These are phyloP conservation scores for Boletus smithii DNA, from an alignment of 1,284 basidiomycete species.

Conservation along the genomic window DNA sequence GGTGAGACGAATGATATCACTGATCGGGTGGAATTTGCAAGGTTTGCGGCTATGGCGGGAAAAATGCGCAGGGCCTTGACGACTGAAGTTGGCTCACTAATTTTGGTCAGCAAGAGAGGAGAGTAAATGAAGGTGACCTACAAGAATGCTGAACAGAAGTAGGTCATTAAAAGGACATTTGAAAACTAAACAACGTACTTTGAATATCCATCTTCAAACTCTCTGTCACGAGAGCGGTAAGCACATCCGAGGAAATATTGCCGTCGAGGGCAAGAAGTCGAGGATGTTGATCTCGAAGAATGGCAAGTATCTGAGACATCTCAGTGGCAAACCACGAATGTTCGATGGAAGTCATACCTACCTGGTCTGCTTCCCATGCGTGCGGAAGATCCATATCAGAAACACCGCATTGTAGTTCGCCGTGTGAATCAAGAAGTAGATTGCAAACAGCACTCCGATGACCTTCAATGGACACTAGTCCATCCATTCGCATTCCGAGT, in stretches of 20 bases:
- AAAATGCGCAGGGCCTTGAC: conserved; percentile 74
- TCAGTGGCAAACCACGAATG: background rate
- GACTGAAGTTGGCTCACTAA: conserved; percentile 84
- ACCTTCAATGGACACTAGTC: conserved; percentile 49
- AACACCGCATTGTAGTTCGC: conserved; percentile 78
- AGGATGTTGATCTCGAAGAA: conserved; percentile 50
- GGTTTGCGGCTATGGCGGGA: conserved; percentile 50
- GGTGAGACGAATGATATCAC: conserved; percentile 73
- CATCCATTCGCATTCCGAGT: conserved; percentile 80
- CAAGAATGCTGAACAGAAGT: conserved; percentile 52
- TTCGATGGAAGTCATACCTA: conserved; percentile 31
- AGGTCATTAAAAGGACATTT: conserved; percentile 3
- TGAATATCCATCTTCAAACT: conserved; percentile 45
- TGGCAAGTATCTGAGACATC: conserved; percentile 24
- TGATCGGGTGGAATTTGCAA: conserved; percentile 31
- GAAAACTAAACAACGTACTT: conserved; percentile 43
- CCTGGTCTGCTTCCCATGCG: conserved; percentile 46
- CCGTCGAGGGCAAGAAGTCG: conserved; percentile 77
- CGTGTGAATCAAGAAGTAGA: conserved; percentile 72
- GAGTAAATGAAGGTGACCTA: conserved; percentile 34
- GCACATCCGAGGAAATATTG: conserved; percentile 61
- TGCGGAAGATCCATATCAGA: conserved; percentile 87
- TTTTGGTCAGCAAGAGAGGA: conserved; percentile 11
- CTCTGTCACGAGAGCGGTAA: conserved; percentile 52
- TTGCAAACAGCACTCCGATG: conserved; percentile 77